Evolutionary conservation across 148 eudicot species (phyloP).

Genomic region (Vaccinium corymbosum): DNA sequence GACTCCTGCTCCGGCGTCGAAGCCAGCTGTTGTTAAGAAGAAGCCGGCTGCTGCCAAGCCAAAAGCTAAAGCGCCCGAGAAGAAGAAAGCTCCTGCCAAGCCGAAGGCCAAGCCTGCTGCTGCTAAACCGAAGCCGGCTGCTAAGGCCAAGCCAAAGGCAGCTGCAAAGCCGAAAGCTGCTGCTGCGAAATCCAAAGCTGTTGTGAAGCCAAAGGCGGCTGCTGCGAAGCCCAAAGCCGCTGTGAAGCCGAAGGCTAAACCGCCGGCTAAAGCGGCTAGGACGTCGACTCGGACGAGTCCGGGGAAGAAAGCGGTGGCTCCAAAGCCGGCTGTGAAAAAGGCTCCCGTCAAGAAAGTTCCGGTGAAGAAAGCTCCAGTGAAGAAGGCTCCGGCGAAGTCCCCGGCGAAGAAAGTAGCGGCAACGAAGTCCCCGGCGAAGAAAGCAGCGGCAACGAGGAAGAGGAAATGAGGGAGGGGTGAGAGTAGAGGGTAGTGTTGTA

Average conservation of each 20-base stretch:
- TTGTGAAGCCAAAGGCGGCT: constrained; percentile 12
- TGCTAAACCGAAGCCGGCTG: constrained; percentile 14
- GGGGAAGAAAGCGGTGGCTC: constrained; percentile 44
- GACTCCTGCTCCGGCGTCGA: constrained; percentile 21
- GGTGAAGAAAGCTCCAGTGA: constrained; percentile 33
- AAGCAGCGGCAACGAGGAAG: constrained; percentile 27
- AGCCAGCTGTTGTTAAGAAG: constrained; percentile 23
- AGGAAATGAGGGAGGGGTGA: constrained; percentile 20
- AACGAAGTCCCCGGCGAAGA: constrained; percentile 32
- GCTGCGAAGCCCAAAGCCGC: constrained; percentile 27
- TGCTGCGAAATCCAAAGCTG: constrained; percentile 22
- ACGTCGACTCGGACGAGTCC: constrained; percentile 44
- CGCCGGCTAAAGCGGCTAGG: constrained; percentile 57
- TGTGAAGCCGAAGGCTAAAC: constrained; percentile 27
- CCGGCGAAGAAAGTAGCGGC: constrained; percentile 28
- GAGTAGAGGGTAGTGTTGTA: constrained; percentile 30
- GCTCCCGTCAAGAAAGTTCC: constrained; percentile 36
- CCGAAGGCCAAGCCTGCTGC: constrained; percentile 13
- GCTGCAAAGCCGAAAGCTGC: constrained; percentile 30
- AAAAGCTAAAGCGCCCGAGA: constrained; percentile 19
- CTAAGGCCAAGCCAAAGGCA: constrained; percentile 22
- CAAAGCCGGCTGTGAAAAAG: constrained; percentile 30
- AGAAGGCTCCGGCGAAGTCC: constrained; percentile 21
- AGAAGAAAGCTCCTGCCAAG: constrained; percentile 30
- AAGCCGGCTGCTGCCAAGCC: constrained; percentile 18